Base-by-base conservation (phyloP, 495 filamentous ascomycete species). In the Xylaria intraflava region DNA sequence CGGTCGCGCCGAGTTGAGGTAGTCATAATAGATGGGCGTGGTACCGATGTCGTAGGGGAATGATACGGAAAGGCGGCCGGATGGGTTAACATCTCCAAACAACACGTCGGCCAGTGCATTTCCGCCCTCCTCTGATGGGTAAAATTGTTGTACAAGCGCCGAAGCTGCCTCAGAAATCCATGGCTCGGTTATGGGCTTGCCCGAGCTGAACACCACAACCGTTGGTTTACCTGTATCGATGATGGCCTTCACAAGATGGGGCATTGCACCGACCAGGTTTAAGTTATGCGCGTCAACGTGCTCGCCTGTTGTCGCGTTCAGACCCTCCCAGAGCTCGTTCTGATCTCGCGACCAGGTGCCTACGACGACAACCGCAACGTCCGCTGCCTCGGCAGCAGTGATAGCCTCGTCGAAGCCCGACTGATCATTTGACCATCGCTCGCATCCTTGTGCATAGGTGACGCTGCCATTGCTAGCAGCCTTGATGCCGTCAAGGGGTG, bases 41-140 rank as follows among this genome's bases (percentile, higher is more conserved):
- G 80, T 80, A 33, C 84, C 85, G 35, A 88, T 77, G 45, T 77
- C 80, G 42, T 75, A 73, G 1, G 85, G 85, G 44, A 83, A 75
- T 9, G 75, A 78, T 33, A 83, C 76, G 6, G 73, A 71, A 20
- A 84, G 73, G 62, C 72, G 79, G 16, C 90, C 90, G 31, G 83
- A 89, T 7, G 88, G 89, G 64, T 92, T 90, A 17, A 84, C 76
- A 11, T 83, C 81, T n/a, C 90, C 90, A 45, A 92, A 90, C 0
- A 96, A 74, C 19, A 96, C 79, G 58, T 90, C 86, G 0, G 80
- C 78, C 19, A 96, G 67, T 2, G 89, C 85, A 46, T 88, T 82
- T 5, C 90, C 90, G 51, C 85, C 88, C 64, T 95, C 69, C 53
- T 87, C 81, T 0, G 81, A 83, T 0, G 81, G 81, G 59, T 88